Evolutionary conservation across 2,329 filamentous ascomycete species (phyloP), one percentile per base, ranked within the genome.

Genomic region (Aspergillus quadrilineatus): DNA sequence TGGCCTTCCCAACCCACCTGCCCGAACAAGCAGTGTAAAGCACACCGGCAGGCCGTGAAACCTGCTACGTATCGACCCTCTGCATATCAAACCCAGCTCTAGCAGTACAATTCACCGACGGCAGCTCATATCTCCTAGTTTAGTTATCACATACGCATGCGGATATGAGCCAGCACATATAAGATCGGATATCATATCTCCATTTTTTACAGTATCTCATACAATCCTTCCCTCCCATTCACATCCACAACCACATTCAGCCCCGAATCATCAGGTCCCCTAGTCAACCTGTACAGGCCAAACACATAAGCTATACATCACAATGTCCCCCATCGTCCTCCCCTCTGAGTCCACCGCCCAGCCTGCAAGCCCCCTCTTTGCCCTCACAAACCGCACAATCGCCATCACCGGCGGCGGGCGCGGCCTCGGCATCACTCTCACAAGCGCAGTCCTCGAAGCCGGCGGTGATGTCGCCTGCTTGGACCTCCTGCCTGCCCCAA

Each of bases 341-440:
- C 22, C 22, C 22, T 22, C 22, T 22, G 22, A 22, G 22, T 22
- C 22, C 22, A 22, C 2, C 22, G 22, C 22, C 22, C 22, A 22
- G 22, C 22, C 22, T 22, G 22, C 22, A 22, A 22, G 22, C 36
- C 60, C 63, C 34, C 73, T 79, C 34, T 80, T 82, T 63, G 80
- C 79, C 4, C 75, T 82, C 8, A 67, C 70, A 42, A 72, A 72
- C 42, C 73, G 71, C 59, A 73, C 70, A 9, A 63, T 69, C 44
- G 67, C 67, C 7, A 80, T 83, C 42, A 83, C 81, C 1, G 80
- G 81, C 6, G 81, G 77, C 42, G 80, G 75, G 7, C 76, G 79
- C 14, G 80, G 81, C 12, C 70, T 83, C 1, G 81, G 81, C 12
- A 77, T 82, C 41, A 77, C 76, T 15, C 72, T 83, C 12, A 77